Percentiles rank a stretch among this genome's conserved stretches.
Conservation (phyloP, 805 yeast species). For the Barnettozyma siamensis region DNA sequence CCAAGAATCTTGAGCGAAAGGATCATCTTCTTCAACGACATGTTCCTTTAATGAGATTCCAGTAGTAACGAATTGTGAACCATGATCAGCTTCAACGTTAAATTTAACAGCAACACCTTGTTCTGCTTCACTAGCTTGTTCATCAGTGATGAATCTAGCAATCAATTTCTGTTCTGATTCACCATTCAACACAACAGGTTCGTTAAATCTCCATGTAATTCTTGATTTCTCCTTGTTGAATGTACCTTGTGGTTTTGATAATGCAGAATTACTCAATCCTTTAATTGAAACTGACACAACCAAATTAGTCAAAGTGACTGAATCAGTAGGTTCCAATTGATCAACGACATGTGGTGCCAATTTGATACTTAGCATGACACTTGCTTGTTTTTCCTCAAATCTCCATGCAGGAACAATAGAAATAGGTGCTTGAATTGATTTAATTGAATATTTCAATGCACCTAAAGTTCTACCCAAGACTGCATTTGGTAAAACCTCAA, state of each 20-base stretch:
- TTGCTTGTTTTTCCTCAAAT: constrained; percentile 76
- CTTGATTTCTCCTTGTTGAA: constrained; percentile 82
- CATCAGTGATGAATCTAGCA: constrained; percentile 80
- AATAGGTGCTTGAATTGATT: constrained; percentile 55
- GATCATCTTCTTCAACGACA: constrained; percentile 32
- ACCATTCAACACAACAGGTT: constrained; percentile 31
- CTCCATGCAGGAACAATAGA: constrained; percentile 83
- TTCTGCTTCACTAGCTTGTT: constrained; percentile 63
- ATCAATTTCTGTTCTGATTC: constrained; percentile 61
- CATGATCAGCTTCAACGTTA: constrained; percentile 36
- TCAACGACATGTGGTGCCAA: constrained; percentile 42
- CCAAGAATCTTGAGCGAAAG: constrained; percentile 35
- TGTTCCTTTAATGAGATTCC: constrained; percentile 35
- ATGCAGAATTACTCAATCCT: constrained; percentile 65
- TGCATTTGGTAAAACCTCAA: constrained; percentile 41
- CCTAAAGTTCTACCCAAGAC: constrained; percentile 66
- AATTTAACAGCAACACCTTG: constrained; percentile 71
- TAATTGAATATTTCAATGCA: constrained; percentile 69
- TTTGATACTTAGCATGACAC: constrained; percentile 69
- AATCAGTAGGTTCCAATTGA: constrained; percentile 30
- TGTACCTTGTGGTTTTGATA: constrained; percentile 88
- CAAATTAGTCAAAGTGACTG: constrained; percentile 33
- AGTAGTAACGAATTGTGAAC: constrained; percentile 39
- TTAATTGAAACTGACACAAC: constrained; percentile 48
- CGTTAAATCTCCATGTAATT: constrained; percentile 74